Conservation (phyloP, 2,329 filamentous ascomycete species). For the Ophiostoma triangulosporum region DNA sequence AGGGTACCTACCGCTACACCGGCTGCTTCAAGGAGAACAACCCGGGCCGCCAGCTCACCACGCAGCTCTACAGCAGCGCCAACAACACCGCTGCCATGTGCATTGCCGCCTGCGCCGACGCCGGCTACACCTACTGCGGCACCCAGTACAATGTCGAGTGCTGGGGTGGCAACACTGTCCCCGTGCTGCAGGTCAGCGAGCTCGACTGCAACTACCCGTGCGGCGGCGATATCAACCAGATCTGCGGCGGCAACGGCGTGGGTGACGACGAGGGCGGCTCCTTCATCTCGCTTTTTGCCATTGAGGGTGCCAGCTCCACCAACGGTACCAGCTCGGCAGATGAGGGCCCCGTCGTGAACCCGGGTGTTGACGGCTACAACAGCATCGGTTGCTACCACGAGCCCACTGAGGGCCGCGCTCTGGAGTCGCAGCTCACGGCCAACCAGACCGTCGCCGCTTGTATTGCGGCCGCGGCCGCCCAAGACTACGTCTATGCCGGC, state of each 20-base stretch:
- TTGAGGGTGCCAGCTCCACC: constrained; percentile 16
- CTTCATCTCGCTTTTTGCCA: constrained; percentile 36
- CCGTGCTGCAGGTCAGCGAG: constrained; percentile 28
- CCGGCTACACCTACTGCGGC: constrained; percentile 29
- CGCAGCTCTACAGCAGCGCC: constrained; percentile 26
- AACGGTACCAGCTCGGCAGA: no score
- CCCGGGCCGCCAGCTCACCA: constrained; percentile 35
- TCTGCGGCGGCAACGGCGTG: constrained; percentile 39
- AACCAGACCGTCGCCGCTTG: constrained; percentile 17
- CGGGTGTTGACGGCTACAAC: constrained; percentile 19
- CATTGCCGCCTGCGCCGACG: constrained; percentile 27
- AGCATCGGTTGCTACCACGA: constrained; percentile 25
- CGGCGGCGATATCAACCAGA: constrained; percentile 32
- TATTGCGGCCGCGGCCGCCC: constrained; percentile 15
- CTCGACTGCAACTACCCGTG: constrained; percentile 39
- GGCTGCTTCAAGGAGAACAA: constrained; percentile 45
- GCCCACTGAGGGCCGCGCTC: constrained; percentile 13
- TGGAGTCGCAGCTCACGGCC: constrained; percentile 11
- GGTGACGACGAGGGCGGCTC: constrained; percentile 21
- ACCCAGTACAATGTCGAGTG: constrained; percentile 39
- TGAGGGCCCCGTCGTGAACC: constrained; percentile 21
- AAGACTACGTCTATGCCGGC: constrained; percentile 17
- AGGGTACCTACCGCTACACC: constrained; percentile 36
- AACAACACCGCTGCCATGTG: constrained; percentile 31
- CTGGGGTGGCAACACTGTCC: constrained; percentile 38